Conservation (phyloP, 768 basidiomycete genomes). For the Jaapia argillacea region DNA sequence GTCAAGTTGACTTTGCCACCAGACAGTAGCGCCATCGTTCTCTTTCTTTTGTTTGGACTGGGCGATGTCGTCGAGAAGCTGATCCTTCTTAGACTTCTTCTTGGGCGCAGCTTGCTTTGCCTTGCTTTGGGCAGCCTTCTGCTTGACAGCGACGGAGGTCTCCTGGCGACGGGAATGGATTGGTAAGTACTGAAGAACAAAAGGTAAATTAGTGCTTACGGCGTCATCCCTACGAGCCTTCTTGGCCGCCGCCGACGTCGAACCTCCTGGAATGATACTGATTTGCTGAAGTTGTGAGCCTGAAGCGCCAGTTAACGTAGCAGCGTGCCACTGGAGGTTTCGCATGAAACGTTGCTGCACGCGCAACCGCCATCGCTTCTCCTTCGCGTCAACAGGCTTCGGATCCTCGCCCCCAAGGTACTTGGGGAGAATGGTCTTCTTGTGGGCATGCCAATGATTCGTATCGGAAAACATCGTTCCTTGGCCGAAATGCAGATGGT, state of each 20-base stretch:
- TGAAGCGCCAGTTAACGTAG: slow-evolving; percentile 52
- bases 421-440: slow-evolving; percentile 37
- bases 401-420: slow-evolving; percentile 39
- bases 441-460: slow-evolving; percentile 50
- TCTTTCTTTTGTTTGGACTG: not conserved
- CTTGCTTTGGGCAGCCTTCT: not conserved
- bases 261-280: slow-evolving; percentile 38
- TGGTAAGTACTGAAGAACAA: too few relatives aligned
- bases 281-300: slow-evolving; percentile 43
- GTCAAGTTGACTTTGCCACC: slow-evolving; percentile 44
- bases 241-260: slow-evolving; percentile 12
- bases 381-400: slow-evolving; percentile 22
- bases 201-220: slow-evolving; percentile 1
- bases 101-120: not conserved
- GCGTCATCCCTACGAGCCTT: slow-evolving; percentile 1
- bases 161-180: too few relatives aligned
- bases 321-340: slow-evolving; percentile 45
- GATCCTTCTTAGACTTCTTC: not conserved
- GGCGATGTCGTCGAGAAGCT: not conserved
- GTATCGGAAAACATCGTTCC: slow-evolving; percentile 37
- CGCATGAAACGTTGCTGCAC: slow-evolving; percentile 51
- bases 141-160: too few relatives aligned
- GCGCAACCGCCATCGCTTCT: slow-evolving; percentile 26
- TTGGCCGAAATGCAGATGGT: slow-evolving; percentile 27
- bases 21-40: slow-evolving; percentile 12